These are phyloP conservation scores for Carex kokanica DNA, from an alignment of 176 grass and related monocot species.

Conservation along the genomic window DNA sequence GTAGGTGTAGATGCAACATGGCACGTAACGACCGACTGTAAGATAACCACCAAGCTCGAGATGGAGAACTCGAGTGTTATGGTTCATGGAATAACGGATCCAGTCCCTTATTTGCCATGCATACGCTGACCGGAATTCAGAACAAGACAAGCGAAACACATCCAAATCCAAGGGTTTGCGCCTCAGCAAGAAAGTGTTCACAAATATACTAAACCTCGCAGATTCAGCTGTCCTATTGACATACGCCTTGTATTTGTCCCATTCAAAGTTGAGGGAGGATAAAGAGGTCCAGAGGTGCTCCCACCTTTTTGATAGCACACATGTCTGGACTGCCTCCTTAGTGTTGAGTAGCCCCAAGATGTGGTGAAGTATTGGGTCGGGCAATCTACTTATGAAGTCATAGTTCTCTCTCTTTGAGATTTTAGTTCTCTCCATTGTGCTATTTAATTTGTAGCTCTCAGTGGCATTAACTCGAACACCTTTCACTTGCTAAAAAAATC, in stretches of 20 bases:
- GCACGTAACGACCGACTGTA: background rate
- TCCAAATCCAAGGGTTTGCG: background rate
- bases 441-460: too few species aligned
- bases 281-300: background rate
- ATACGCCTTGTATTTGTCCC: too few species aligned
- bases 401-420: background rate
- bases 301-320: slow-evolving; percentile 3
- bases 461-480: too few species aligned
- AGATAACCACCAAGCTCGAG: background rate
- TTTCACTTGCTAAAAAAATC: too few species aligned
- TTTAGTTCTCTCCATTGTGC: too few species aligned
- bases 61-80: background rate
- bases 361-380: background rate
- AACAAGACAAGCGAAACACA: background rate
- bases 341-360: background rate
- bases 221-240: too few species aligned
- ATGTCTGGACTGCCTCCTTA: background rate
- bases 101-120: background rate
- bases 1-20: background rate
- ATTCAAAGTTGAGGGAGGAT: background rate
- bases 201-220: background rate
- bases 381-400: background rate
- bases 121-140: background rate
- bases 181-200: background rate
- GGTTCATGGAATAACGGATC: background rate